Percentiles rank a stretch among this genome's conserved stretches.
These are phyloP conservation scores for Pinus taeda DNA, from an alignment of 75 land plant genomes.

Conservation along the genomic window DNA sequence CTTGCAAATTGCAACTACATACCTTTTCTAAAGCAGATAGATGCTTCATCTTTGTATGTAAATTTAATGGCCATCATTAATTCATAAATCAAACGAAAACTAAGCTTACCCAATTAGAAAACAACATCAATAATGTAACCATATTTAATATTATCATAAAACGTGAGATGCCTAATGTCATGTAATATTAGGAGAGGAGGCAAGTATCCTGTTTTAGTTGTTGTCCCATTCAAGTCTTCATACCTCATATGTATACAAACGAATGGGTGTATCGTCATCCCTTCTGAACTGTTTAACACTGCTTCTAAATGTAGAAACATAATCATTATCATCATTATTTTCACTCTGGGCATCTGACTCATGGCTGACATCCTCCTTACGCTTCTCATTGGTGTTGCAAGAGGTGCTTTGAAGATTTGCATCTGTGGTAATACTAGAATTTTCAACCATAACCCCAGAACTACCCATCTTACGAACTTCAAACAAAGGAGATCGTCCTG, in stretches of 20 bases:
- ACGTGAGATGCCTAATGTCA: not conserved
- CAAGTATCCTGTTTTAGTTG: not conserved
- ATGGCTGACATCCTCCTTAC: not conserved
- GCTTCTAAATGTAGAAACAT: constrained; percentile 19
- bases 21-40: not conserved
- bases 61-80: not conserved
- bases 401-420: not conserved
- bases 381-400: constrained; percentile 6
- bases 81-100: not conserved
- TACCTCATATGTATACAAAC: constrained; percentile 78
- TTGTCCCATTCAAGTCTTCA: not conserved
- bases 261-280: constrained; percentile 28
- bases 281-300: constrained; percentile 13
- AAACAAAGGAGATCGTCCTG: constrained; percentile 66
- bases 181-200: not conserved
- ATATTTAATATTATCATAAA: not conserved
- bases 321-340: constrained; percentile 13
- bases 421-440: not conserved
- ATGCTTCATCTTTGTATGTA: not conserved
- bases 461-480: constrained; percentile 59
- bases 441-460: not conserved
- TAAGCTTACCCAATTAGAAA: not conserved
- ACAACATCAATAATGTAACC: not conserved
- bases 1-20: not conserved
- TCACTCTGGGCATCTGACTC: constrained; percentile 19